These are phyloP conservation scores for Pinus albicaulis DNA, from an alignment of 75 land plant species.

Conservation along the genomic window DNA sequence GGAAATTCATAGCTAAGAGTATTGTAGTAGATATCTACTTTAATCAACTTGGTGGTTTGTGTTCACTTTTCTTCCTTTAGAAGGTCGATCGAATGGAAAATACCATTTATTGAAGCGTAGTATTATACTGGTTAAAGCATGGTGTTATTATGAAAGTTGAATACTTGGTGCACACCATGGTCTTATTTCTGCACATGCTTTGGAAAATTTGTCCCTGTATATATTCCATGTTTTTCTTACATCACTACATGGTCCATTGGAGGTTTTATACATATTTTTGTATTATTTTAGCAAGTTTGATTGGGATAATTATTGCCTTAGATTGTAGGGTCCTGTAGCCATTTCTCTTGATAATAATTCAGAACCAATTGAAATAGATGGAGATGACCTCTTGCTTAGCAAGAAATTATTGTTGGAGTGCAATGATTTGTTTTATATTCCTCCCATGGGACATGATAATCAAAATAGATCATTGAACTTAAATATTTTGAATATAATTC, in stretches of 20 bases:
- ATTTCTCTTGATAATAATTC: slow-evolving; percentile 44
- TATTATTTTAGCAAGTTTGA: slow-evolving; percentile 67
- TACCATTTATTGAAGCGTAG: slow-evolving; percentile 69
- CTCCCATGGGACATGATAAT: slow-evolving; percentile 32
- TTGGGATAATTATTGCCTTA: slow-evolving; percentile 57
- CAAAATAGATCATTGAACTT: slow-evolving; percentile 38
- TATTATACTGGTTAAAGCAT: slow-evolving; percentile 69
- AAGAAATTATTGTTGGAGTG: slow-evolving; percentile 59
- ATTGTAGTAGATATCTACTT: slow-evolving; percentile 72
- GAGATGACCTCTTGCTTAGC: too few species aligned
- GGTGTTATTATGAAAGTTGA: slow-evolving; percentile 82
- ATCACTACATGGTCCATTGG: slow-evolving; percentile 32
- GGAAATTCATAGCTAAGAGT: slow-evolving; percentile 56
- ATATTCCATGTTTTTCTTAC: slow-evolving; percentile 59
- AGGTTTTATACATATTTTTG: slow-evolving; percentile 64
- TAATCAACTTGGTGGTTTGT: slow-evolving; percentile 68
- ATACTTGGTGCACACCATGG: slow-evolving; percentile 82
- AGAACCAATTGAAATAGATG: slow-evolving; percentile 62
- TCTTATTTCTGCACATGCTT: slow-evolving; percentile 69
- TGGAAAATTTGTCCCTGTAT: slow-evolving; percentile 64
- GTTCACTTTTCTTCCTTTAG: slow-evolving; percentile 67
- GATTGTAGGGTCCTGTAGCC: slow-evolving; percentile 6
- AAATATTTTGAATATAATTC: slow-evolving; percentile 83
- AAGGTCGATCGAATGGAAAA: slow-evolving; percentile 49
- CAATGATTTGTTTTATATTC: slow-evolving; percentile 40